Evolutionary conservation across 768 basidiomycete genomes (phyloP), one percentile per base, ranked within the genome.

Genomic region (Coprinellus aureogranulatus): DNA sequence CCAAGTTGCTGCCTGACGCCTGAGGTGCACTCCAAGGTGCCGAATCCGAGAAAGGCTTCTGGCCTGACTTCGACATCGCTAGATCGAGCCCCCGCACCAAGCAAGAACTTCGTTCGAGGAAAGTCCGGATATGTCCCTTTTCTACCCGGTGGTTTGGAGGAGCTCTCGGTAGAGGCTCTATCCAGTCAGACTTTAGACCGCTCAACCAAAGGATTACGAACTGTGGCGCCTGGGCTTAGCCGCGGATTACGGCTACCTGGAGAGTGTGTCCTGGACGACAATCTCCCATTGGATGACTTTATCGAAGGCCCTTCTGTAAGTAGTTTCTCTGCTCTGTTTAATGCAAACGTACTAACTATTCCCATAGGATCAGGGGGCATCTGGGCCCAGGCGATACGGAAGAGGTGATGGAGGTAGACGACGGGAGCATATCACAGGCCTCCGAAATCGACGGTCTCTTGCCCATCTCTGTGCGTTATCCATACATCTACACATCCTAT

Each of bases 81-180:
- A 58, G 84, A 88, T 59, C 85, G 96, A 50, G 89, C 91, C 2
- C 95, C 94, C 8, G 92, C 86, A 14, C 82, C 88, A 0, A 80
- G 79, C 57, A 80, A 83, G 54, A 87, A 83, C 55, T 98, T 98
- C 71, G 94, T 98, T 20, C 80, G 95, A 57, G 97, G 97, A 45
- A 97, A 96, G 72, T 90, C 94, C 22, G 89, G 90, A 44, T 85
- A 95, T 72, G 84, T 95, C 9, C 97, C 97, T 1, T 98, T 98
- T 72, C 83, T 87, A 75, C 97, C 97, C 5, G 97, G 97, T 46
- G 97, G 97, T 2, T 75, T 98, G 10, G 93, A 92, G 42, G 87
- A 88, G 62, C 75, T 78, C 2, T 65, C 81, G 3, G 64, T 73
- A 28, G 75, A 77, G 40, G 58, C 57, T 8, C 39, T 73, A 14